phyloP scores from a whole-genome alignment of 2,329 filamentous ascomycete genomes.

The Rasamsonia emersonii region DNA sequence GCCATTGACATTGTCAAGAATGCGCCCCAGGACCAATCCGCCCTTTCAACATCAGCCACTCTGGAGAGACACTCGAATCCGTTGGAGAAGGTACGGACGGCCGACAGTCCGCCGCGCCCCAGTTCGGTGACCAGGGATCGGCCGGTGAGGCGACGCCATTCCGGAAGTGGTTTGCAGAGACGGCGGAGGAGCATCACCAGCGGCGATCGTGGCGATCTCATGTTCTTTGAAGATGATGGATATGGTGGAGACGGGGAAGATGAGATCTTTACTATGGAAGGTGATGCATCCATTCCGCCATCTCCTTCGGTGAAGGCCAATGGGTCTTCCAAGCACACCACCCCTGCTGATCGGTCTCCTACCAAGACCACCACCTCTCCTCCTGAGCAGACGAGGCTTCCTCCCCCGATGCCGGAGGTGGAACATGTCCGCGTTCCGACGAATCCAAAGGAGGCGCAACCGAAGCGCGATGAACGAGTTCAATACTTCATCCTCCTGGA shows the following conservation, averaged over 20 bases:
- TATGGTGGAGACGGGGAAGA: slow-evolving; percentile 72
- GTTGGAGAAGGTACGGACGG: slow-evolving; percentile 25
- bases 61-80: slow-evolving; percentile 25
- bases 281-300: slow-evolving; percentile 24
- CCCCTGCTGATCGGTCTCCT: slow-evolving; percentile 3
- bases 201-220: slow-evolving; percentile 64
- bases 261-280: slow-evolving; percentile 61
- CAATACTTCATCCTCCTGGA: slow-evolving; percentile 91
- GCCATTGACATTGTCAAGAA: slow-evolving; percentile 21
- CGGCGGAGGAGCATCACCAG: slow-evolving; percentile 64
- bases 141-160: slow-evolving; percentile 60
- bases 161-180: slow-evolving; percentile 73
- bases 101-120: slow-evolving; percentile 38
- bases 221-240: slow-evolving; percentile 84
- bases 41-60: slow-evolving; percentile 30
- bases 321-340: not conserved
- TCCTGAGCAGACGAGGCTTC: slow-evolving; percentile 4
- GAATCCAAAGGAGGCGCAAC: slow-evolving; percentile 69
- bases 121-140: slow-evolving; percentile 24
- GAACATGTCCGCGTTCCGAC: slow-evolving; percentile 41
- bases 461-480: slow-evolving; percentile 50
- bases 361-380: slow-evolving; percentile 3
- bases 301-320: slow-evolving; percentile 1
- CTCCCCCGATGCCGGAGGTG: slow-evolving; percentile 8
- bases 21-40: slow-evolving; percentile 16